phyloP scores from a whole-genome alignment of 345 rosid species.

The Erucastrum elatum region DNA sequence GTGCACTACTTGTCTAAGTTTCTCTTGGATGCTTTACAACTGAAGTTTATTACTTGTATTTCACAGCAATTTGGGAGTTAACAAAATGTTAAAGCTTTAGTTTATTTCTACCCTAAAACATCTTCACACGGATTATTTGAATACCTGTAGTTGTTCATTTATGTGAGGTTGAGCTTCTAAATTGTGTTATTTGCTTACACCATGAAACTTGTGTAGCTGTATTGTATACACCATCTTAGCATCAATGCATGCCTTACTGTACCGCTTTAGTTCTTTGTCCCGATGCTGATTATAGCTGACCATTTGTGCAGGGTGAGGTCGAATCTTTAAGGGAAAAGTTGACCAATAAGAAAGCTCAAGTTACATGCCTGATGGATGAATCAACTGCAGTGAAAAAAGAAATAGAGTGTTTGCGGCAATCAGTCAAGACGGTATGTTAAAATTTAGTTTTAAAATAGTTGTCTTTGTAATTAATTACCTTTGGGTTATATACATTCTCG shows the following conservation, averaged over 20 bases:
- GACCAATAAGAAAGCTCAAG: constrained; percentile 62
- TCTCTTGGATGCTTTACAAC: neutral
- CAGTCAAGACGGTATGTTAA: constrained; percentile 56
- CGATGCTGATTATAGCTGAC: neutral
- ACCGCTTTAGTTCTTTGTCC: neutral
- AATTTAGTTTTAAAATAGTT: constrained; percentile 10
- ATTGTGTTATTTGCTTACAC: neutral
- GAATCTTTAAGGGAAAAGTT: constrained; percentile 51
- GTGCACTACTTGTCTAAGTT: constrained; percentile 5
- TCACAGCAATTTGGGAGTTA: no score
- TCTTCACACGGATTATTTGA: neutral
- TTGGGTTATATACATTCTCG: no score
- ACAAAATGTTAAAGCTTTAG: neutral
- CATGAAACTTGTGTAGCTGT: neutral
- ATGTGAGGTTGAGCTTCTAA: constrained; percentile 7
- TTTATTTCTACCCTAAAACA: neutral
- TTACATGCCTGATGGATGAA: constrained; percentile 56
- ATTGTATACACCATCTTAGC: neutral
- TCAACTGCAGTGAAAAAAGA: constrained; percentile 64
- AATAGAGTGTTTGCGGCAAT: constrained; percentile 57
- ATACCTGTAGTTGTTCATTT: neutral
- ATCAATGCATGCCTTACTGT: constrained; percentile 17
- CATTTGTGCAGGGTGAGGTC: constrained; percentile 47
- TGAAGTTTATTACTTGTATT: no score
- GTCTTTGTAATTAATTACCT: neutral